Percentiles rank a stretch among this genome's conserved stretches.
Evolutionary conservation across 148 eudicot species (phyloP).

Genomic region (Oxyria digyna): DNA sequence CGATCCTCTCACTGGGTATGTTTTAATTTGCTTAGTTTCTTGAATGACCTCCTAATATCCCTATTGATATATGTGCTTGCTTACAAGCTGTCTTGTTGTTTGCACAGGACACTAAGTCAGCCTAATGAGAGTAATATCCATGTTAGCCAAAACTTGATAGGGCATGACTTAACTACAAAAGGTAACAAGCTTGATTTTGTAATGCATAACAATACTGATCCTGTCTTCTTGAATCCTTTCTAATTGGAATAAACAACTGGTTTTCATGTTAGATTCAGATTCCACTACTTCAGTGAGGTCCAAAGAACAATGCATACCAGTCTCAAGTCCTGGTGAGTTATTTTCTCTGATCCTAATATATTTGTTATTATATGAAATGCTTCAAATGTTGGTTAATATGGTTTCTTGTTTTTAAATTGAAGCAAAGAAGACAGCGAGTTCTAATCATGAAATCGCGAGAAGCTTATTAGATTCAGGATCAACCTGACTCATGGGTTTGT

Average conservation of each 20-base stretch:
- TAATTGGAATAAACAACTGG: not conserved
- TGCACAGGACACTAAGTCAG: conserved; percentile 34
- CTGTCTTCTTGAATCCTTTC: not conserved
- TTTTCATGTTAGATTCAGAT: conserved; percentile 35
- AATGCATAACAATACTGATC: not conserved
- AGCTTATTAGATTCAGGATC: not conserved
- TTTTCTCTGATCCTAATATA: not conserved
- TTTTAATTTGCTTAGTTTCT: not conserved
- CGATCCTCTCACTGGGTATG: conserved; percentile 36
- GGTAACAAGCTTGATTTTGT: conserved; percentile 11
- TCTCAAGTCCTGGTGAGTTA: conserved; percentile 66
- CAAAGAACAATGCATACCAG: conserved; percentile 44
- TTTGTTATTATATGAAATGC: not conserved
- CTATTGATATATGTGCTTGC: not conserved
- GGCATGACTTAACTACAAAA: conserved; percentile 13
- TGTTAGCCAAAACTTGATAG: conserved; percentile 26
- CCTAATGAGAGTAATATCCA: conserved; percentile 16
- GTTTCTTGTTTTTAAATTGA: not conserved
- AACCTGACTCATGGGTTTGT: not conserved
- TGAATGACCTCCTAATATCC: not conserved
- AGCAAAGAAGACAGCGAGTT: not conserved
- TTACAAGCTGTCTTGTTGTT: not conserved
- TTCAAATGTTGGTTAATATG: not conserved
- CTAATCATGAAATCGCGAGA: not conserved
- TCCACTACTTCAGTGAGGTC: conserved; percentile 56